A percentile compares a stretch with the other conserved stretches of the same genome.
phyloP scores from a whole-genome alignment of 495 filamentous ascomycete species.

The Penicillium bialowiezense region DNA sequence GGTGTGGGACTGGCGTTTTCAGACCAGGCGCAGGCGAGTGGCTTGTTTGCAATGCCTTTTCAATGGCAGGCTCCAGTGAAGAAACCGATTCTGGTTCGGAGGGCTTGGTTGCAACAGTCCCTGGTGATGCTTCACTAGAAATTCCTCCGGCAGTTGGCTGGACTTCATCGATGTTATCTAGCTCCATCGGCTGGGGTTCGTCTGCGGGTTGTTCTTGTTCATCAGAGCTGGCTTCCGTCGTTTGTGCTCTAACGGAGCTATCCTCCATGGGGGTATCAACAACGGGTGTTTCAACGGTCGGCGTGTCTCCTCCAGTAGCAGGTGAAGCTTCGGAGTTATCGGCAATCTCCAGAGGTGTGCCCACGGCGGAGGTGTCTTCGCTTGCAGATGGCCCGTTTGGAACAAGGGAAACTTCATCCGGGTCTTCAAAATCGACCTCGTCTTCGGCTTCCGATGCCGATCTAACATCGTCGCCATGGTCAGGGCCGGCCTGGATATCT shows the following conservation, averaged over 20 bases:
- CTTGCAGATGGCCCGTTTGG: slow-evolving; percentile 28
- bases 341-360: slow-evolving; percentile 16
- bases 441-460: slow-evolving; percentile 18
- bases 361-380: slow-evolving; percentile 13
- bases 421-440: slow-evolving; percentile 34
- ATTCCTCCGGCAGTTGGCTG: slow-evolving; percentile 32
- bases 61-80: slow-evolving; percentile 48
- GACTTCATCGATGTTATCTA: slow-evolving; percentile 12
- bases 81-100: slow-evolving; percentile 66
- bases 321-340: slow-evolving; percentile 15
- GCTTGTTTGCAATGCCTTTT: slow-evolving; percentile 31
- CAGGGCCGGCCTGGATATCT: slow-evolving; percentile 20
- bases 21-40: slow-evolving; percentile 39
- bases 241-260: slow-evolving; percentile 4
- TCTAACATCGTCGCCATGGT: slow-evolving; percentile 18
- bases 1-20: slow-evolving; percentile 77
- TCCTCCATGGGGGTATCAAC: slow-evolving; percentile 14
- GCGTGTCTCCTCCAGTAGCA: background rate
- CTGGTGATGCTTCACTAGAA: slow-evolving; percentile 52
- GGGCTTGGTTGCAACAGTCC: slow-evolving; percentile 63
- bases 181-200: slow-evolving; percentile 13
- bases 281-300: slow-evolving; percentile 1
- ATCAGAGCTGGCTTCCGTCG: slow-evolving; percentile 6
- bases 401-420: slow-evolving; percentile 46
- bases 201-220: background rate